A percentile compares a stretch with the other conserved stretches of the same genome.
Evolutionary conservation across 192 early-diverging fungal genomes (phyloP).

Genomic region (Paraglomus occultum): DNA sequence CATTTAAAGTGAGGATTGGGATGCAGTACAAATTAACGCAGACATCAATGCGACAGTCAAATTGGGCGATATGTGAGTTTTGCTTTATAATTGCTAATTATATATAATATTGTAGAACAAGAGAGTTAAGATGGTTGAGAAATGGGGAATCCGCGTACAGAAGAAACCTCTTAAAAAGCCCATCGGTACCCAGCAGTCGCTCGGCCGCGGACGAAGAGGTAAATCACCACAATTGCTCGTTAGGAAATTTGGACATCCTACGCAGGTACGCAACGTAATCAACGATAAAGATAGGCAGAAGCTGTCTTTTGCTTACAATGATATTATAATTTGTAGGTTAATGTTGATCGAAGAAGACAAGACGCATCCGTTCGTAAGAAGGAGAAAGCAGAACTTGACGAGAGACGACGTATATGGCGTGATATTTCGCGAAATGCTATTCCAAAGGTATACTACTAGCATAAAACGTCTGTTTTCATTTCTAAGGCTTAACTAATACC

Average conservation of each 20-base stretch:
- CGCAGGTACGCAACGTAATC: neutral
- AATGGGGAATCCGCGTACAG: constrained; percentile 26
- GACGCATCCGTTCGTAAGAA: constrained; percentile 21
- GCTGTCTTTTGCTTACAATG: neutral
- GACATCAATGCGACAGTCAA: neutral
- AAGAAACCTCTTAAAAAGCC: constrained; percentile 28
- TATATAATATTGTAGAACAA: constrained; percentile 24
- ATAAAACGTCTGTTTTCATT: neutral
- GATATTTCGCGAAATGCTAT: constrained; percentile 40
- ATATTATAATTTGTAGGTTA: constrained; percentile 13
- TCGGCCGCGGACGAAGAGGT: neutral
- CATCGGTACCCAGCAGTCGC: neutral
- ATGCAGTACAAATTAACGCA: neutral
- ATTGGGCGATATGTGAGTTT: neutral
- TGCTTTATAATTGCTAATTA: constrained; percentile 9
- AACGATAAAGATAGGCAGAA: neutral
- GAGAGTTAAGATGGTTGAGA: constrained; percentile 30
- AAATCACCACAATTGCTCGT: neutral
- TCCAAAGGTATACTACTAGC: constrained; percentile 32
- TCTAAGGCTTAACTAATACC: neutral
- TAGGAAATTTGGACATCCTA: neutral
- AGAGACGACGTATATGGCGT: constrained; percentile 35
- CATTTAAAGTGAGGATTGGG: neutral
- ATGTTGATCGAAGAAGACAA: constrained; percentile 2
- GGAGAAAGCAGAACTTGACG: constrained; percentile 27